These are phyloP conservation scores for Neurospora terricola DNA, from an alignment of 495 filamentous ascomycete species.

Conservation along the genomic window DNA sequence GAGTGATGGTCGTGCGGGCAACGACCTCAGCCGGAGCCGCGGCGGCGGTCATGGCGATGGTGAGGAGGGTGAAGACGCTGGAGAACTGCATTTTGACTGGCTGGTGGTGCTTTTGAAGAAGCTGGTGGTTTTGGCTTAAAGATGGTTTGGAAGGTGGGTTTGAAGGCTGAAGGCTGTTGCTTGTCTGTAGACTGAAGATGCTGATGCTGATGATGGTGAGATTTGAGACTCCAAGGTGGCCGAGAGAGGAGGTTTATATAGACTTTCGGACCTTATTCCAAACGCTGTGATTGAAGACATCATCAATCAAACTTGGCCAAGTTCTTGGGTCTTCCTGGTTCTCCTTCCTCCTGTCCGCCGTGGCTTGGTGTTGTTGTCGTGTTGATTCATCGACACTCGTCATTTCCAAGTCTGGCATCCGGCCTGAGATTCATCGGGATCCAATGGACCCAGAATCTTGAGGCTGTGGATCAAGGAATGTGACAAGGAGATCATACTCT, in stretches of 20 bases:
- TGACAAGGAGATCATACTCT: not conserved
- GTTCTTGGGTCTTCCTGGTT: not conserved
- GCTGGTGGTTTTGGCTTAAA: not conserved
- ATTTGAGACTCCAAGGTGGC: not conserved
- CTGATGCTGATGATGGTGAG: conserved; percentile 9
- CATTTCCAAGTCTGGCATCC: not conserved
- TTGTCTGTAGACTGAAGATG: not conserved
- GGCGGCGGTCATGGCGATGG: conserved; percentile 14
- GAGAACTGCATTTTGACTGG: conserved; percentile 16
- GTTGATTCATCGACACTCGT: not conserved
- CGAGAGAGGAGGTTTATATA: conserved; percentile 6
- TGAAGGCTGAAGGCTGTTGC: not conserved
- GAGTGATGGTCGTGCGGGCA: conserved; percentile 2
- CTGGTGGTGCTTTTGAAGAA: not conserved
- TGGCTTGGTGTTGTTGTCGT: not conserved
- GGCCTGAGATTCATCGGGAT: not conserved
- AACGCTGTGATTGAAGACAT: not conserved
- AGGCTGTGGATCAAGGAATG: not conserved
- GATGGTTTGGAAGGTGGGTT: not conserved
- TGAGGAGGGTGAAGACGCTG: conserved; percentile 13
- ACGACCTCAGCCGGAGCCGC: conserved; percentile 2
- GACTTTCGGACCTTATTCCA: not conserved
- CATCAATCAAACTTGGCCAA: not conserved
- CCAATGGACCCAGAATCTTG: not conserved
- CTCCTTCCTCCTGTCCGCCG: not conserved